Evolutionary conservation across 2,329 filamentous ascomycete genomes (phyloP), one percentile per base, ranked within the genome.

Genomic region (Venturia carpophila): DNA sequence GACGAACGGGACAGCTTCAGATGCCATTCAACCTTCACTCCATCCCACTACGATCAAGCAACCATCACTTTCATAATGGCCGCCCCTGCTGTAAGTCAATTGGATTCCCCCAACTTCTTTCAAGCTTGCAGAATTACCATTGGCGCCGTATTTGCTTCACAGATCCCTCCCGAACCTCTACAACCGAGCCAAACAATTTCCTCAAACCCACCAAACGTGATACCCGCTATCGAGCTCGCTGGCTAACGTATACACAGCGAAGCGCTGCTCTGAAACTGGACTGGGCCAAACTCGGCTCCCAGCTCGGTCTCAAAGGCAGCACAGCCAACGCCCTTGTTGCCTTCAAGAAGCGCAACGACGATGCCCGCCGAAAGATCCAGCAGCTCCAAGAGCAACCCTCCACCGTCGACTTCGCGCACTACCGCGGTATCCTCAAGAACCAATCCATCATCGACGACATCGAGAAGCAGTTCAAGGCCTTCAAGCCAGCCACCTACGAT

Each of bases 311-410:
- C 79, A 91, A 91, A 79, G 94, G 94, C 78, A 90, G 92, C 83
- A 99, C 94, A 72, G 92, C 91, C 72, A 82, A 88, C 74, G 89
- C 93, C 68, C 91, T 99, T 68, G 89, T 93, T 78, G 86, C 91
- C 71, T 99, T 99, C 89, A 99, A 99, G 87, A 94, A 96, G 87
- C 92, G 94, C 82, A 97, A 97, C 84, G 94, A 99, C 78, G 92
- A 97, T 78, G 93, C 91, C 76, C 92, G 93, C 81, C 93, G 94
- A 83, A 93, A 93, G 82, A 84, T 99, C 68, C 87, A 89, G 79
- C 74, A 86, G 68, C 91, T 99, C 67, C 87, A 86, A 69, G 91
- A 96, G 80, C 87, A 89, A 77, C 82, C 93, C 70, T 91, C 91
- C 74, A 85, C 86, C 67, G 86, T 99, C 81, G 92, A 99, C 84